Base-by-base conservation (phyloP, 768 basidiomycete species). In the Xanthoconium purpureum region DNA sequence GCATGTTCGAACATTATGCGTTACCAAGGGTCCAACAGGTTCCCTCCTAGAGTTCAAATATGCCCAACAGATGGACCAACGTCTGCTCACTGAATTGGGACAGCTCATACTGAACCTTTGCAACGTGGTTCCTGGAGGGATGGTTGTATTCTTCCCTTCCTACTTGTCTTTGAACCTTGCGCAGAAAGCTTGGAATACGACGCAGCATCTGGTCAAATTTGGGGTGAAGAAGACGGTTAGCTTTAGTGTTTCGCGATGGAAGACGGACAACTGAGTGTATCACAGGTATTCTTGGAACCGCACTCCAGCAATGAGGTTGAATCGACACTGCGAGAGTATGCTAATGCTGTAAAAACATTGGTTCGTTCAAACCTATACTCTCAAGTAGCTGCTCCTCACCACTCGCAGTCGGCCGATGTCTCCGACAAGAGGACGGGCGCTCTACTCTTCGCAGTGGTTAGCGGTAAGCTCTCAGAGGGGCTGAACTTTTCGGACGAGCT, bases 391-490 rank as follows among this genome's bases (percentile, higher is more conserved):
- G 44, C 8, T 47, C 9, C 55, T 73, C 28, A 62, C 32, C 7
- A 17, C 29, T 14, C 28, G 8, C n/a, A 71, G 71, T 62, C 70
- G 17, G 18, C 42, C 13, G 54, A 63, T 47, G 10, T 24, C 32
- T 60, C 68, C 35, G 56, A 63, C 67, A 69, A 71, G 73, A 59
- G 66, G 65, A 71, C 71, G 1, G 94, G 94, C 15, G 91, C 92
- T 3, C 70, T 99, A 38, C 75, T 99, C 6, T 87, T 98, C 53
- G 96, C 97, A 3, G 97, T 98, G 11, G 88, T 98, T 29, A 95
- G 95, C 17, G 96, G 94, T 29, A 98, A 98, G 68, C 80, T 99
- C n/a, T 95, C 93, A 0, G 97, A 99, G 73, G 96, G 95, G 9
- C 70, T 87, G 38, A 87, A 87, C 63, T 88, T 88, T 64, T 80